Percentiles rank a stretch among this genome's conserved stretches.
phyloP scores from a whole-genome alignment of 192 early-diverging fungal species.

The Entomortierella lignicola region DNA sequence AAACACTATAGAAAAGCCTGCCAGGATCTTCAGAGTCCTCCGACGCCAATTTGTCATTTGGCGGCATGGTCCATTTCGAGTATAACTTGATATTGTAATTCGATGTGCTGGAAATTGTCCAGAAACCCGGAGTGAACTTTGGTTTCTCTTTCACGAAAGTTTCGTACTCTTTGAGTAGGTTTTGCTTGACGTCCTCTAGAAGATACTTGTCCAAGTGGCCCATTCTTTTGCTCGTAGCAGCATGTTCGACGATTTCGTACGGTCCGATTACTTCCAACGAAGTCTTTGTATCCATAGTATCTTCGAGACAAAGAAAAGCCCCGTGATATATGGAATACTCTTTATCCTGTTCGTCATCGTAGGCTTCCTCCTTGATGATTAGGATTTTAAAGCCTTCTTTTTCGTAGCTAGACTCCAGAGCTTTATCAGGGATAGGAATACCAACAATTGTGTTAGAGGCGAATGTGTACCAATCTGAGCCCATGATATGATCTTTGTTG shows the following conservation, averaged over 20 bases:
- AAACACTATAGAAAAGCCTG: too few species aligned
- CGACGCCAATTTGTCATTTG: not conserved
- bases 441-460: not conserved
- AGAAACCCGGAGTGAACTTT: not conserved
- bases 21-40: too few species aligned
- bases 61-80: not conserved
- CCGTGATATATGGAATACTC: not conserved
- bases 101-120: not conserved
- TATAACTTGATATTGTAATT: not conserved
- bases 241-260: not conserved
- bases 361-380: not conserved
- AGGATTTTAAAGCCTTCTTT: conserved; percentile 3
- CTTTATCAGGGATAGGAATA: not conserved
- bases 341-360: not conserved
- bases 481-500: not conserved
- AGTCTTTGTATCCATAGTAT: not conserved
- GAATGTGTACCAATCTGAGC: conserved; percentile 1
- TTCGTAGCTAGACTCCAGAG: not conserved
- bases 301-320: not conserved
- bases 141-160: not conserved
- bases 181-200: not conserved
- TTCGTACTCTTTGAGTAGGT: not conserved
- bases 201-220: not conserved
- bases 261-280: not conserved
- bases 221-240: not conserved